Base-by-base conservation (phyloP, 2,329 filamentous ascomycete species). In the Fusarium anguioides region DNA sequence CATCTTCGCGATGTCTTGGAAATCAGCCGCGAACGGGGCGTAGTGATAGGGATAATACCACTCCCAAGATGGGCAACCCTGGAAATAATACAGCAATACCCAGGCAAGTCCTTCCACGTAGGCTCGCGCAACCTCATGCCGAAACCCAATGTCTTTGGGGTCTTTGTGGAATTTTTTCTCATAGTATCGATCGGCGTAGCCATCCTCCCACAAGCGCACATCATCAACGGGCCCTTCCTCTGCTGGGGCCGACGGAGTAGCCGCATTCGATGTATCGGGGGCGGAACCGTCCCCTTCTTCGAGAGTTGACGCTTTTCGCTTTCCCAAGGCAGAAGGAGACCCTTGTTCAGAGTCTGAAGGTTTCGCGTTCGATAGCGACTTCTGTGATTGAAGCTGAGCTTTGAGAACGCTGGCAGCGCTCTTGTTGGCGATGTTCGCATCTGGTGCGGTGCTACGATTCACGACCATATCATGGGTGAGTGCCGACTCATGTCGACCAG, bases 11-110 rank as follows among this genome's bases (percentile, higher is more conserved):
- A 99, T 84, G 55, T 94, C 90, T 59, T 91, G 90, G 77, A 99
- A 99, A 78, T 99, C 96, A 50, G 94, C 92, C 4, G 96, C 96
- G 76, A 99, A 99, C 5, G 96, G 96, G 2, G 96, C 96, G 76
- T 99, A 99, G 76, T 99, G 96, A 75, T 98, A 97, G 1, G 96
- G 96, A 75, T 97, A 99, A 77, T 96, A 99, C 96, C 96, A 99
- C 50, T 95, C 96, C 96, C 96, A 99, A 0, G 94, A 97, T 21
- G 96, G 94, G 73, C 96, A 99, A 24, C 96, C 96, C 79, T 99
- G 96, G 78, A 97, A 97, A 78, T 99, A 99, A 80, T 99, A 99
- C 33, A 94, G 84, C 48, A 99, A 82, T 36, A 99, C 96, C 96
- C 96, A 99, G 21, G 91, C 91, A 11, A 99, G 86, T 33, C 96